Percentiles rank a stretch among this genome's conserved stretches.
phyloP scores from a whole-genome alignment of 2,329 filamentous ascomycete genomes.

The Curvularia sp. region DNA sequence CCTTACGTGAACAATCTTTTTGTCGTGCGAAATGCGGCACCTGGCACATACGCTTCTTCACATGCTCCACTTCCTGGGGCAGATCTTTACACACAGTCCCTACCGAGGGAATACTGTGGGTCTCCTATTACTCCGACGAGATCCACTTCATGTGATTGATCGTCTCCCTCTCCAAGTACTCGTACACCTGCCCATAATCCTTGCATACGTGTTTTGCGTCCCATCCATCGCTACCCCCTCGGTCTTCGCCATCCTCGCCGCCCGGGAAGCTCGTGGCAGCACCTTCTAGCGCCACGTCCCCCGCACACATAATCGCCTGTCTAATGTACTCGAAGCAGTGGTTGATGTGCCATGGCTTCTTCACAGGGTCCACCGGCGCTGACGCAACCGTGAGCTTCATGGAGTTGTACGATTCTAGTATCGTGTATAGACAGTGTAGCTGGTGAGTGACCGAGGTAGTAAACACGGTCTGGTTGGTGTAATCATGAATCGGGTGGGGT shows the following conservation, averaged over 20 bases:
- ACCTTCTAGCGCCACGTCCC: conserved; percentile 45
- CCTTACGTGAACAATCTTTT: not conserved
- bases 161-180: conserved; percentile 38
- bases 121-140: conserved; percentile 19
- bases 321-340: conserved; percentile 47
- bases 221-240: conserved; percentile 46
- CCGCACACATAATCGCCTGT: conserved; percentile 45
- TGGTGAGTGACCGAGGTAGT: conserved; percentile 47
- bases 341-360: conserved; percentile 46
- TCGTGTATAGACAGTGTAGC: conserved; percentile 45
- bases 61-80: not conserved
- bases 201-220: conserved; percentile 46
- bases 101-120: not conserved
- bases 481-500: conserved; percentile 44
- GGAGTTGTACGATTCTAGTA: conserved; percentile 43
- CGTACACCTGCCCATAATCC: conserved; percentile 41
- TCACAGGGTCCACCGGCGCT: conserved; percentile 24
- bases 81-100: not conserved
- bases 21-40: not conserved
- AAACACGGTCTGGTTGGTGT: conserved; percentile 38
- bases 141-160: conserved; percentile 44
- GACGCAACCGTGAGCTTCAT: conserved; percentile 26
- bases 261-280: conserved; percentile 43
- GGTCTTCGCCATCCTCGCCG: conserved; percentile 32
- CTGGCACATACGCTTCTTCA: not conserved